Evolutionary conservation across 2,329 filamentous ascomycete species (phyloP), one percentile per base, ranked within the genome.

Genomic region (Aspergillus fumigatus): DNA sequence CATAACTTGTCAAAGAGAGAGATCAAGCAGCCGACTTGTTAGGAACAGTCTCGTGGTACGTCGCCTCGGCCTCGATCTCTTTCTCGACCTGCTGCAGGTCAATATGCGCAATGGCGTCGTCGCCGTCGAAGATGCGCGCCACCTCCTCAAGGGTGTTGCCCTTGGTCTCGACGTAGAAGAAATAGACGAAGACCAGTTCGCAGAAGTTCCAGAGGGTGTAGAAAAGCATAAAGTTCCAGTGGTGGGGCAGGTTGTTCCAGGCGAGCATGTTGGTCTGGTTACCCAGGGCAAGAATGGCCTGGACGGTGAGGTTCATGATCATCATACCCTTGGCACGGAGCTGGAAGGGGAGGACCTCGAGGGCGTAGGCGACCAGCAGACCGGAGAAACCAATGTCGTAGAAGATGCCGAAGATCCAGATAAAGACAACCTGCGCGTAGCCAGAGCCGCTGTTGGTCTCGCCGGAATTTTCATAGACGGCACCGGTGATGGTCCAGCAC

Each of bases 71-170:
- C 1, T 53, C 19, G 21, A 62, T 55, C 17, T 63, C 59, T 52
- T 62, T 63, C 38, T 60, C 69, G 72, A 62, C 59, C 67, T 83
- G 78, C 27, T 78, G 73, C 48, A 84, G 71, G 66, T 84, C 79
- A 58, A 85, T 77, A 61, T 82, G 77, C 6, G 78, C 81, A 5
- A 63, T 54, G 21, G 82, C 83, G 35, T 82, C 76, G 27, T 85
- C 81, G 41, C 85, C 87, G 63, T 89, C 87, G 65, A 90, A 89
- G 69, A 89, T 88, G 65, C 83, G 82, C 49, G 86, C 84, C 59
- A 88, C 81, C 68, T 88, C 85, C 69, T 89, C 87, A 0, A 90
- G 83, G 1, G 86, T 89, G 0, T 85, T 84, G 3, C 87, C 86
- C 65, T 84, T 85, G 19, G 87, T 90, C 75, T 90, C 87, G 55